Evolutionary conservation across 177 flowering plant genomes (phyloP), one percentile per base, ranked within the genome.

Genomic region (Telopea speciosissima): DNA sequence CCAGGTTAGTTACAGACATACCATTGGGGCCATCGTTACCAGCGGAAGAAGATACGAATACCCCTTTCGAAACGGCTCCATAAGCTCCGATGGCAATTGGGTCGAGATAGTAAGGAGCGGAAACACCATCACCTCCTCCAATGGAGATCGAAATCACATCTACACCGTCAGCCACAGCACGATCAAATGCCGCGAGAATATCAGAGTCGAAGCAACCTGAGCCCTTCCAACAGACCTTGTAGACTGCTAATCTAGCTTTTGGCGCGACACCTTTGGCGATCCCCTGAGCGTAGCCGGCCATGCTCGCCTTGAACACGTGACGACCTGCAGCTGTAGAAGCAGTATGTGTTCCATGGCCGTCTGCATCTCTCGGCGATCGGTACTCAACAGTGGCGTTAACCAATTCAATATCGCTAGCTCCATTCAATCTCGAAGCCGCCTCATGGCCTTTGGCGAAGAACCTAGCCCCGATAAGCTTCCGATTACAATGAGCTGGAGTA

Each of bases 341-440:
- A 0, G 99, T 95, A 80, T 95, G 99, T 3, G 99, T 92, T 5
- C 99, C 99, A 44, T 95, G 99, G 0, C 99, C 99, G 63, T 92
- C 97, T 0, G 96, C 91, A 22, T 95, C 99, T 61, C 99, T 70
- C 36, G 99, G 90, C 0, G 97, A 90, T 0, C 77, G 76, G 72
- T 84, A 90, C 80, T 91, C 97, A 0, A 81, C 65, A 1, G 90
- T 83, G 5, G 70, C 68, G 28, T 90, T 91, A 23, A 85, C 72
- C 5, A 72, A 78, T 0, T 76, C 80, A 7, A 80, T 28, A 8
- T 79, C 83, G 7, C 77, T 78, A 14, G 80, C 74, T 6, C 88
- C 88, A 0, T 67, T 68, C 3, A 56, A 28, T 0, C 69, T 24
- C 7, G 73, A 61, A 1, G 84, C 85, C 1, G 93, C 91, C 40